These are phyloP conservation scores for Lasiodiplodia hormozganensis DNA, from an alignment of 2,329 filamentous ascomycete species.

Conservation along the genomic window DNA sequence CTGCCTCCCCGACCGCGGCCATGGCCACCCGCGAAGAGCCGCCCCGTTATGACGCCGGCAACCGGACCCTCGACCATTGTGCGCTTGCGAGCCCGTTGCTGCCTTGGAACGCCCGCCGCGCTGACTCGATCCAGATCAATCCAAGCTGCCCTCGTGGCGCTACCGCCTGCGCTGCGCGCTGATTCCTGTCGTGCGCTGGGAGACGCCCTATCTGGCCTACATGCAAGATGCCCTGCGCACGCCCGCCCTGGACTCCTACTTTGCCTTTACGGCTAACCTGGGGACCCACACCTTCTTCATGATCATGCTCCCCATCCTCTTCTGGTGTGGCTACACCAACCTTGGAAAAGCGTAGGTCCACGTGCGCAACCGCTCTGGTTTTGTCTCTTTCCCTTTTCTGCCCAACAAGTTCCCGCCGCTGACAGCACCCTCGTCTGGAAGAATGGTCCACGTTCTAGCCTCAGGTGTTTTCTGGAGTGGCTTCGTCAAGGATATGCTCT, in stretches of 20 bases:
- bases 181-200: slow-evolving; percentile 88
- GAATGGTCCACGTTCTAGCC: slow-evolving; percentile 66
- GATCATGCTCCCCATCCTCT: slow-evolving; percentile 90
- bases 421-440: slow-evolving; percentile 28
- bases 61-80: slow-evolving; percentile 74
- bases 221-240: slow-evolving; percentile 82
- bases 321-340: slow-evolving; percentile 91
- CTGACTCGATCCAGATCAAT: slow-evolving; percentile 68
- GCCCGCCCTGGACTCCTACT: slow-evolving; percentile 90
- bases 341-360: slow-evolving; percentile 82
- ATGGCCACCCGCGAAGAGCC: slow-evolving; percentile 31
- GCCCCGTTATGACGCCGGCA: slow-evolving; percentile 68
- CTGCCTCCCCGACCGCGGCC: slow-evolving; percentile 21
- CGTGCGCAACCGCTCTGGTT: slow-evolving; percentile 20
- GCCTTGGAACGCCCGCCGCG: slow-evolving; percentile 1
- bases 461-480: slow-evolving; percentile 75
- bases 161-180: slow-evolving; percentile 81
- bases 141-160: slow-evolving; percentile 85
- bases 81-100: slow-evolving; percentile 33
- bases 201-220: slow-evolving; percentile 91
- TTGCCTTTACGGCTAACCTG: slow-evolving; percentile 93
- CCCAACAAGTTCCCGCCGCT: slow-evolving; percentile 12
- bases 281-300: slow-evolving; percentile 99
- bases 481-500: slow-evolving; percentile 92
- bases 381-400: slow-evolving; percentile 7